phyloP scores from a whole-genome alignment of 2,329 filamentous ascomycete genomes.

The Trichoderma sp. region DNA sequence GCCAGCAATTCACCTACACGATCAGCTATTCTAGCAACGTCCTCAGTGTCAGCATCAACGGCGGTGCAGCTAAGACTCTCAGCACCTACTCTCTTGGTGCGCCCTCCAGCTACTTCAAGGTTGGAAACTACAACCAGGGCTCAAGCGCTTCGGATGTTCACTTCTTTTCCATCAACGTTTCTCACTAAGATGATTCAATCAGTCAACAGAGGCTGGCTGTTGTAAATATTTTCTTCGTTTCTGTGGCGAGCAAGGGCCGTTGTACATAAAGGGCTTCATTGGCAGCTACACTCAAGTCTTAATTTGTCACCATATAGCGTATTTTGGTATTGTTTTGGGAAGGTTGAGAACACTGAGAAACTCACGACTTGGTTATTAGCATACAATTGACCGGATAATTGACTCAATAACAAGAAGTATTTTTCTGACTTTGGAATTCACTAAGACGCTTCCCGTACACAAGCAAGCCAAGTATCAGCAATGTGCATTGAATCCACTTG shows the following conservation, averaged over 20 bases:
- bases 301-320: background rate
- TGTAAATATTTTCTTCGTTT: background rate
- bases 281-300: background rate
- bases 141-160: constrained; percentile 33
- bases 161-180: constrained; percentile 30
- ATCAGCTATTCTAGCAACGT: constrained; percentile 41
- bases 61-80: constrained; percentile 31
- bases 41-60: constrained; percentile 39
- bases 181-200: constrained; percentile 33
- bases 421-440: background rate
- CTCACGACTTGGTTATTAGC: background rate
- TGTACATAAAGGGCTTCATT: background rate
- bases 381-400: background rate
- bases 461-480: background rate
- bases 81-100: constrained; percentile 35
- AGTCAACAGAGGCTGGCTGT: background rate
- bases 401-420: background rate
- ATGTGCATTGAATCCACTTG: background rate
- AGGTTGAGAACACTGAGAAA: background rate
- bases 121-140: constrained; percentile 43
- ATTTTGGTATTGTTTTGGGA: background rate
- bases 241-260: background rate
- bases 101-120: constrained; percentile 43
- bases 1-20: constrained; percentile 41
- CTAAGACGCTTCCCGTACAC: background rate